Evolutionary conservation across 2,329 filamentous ascomycete genomes (phyloP), one percentile per base, ranked within the genome.

Genomic region (Cladosporium sp.): DNA sequence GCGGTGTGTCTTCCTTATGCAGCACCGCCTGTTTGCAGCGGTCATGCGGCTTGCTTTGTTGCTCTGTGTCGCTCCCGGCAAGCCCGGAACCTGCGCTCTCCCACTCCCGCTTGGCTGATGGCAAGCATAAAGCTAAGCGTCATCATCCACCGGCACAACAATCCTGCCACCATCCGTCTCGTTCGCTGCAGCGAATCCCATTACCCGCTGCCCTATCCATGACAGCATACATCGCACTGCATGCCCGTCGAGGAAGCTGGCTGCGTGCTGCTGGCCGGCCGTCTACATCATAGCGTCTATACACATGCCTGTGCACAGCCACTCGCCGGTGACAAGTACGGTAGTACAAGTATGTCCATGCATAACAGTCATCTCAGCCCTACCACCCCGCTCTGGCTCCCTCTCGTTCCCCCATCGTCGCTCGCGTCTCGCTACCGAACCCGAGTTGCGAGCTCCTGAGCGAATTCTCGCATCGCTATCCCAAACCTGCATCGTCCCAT

Each of bases 351-450:
- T n/a, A 19, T 13, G 13, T 45, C 42, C 12, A 44, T 24, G 13
- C 39, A 15, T 42, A 44, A 44, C 40, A 44, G 17, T 5, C 37
- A 5, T 22, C 37, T 48, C 45, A 48, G 45, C 45, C 45, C 28
- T 48, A 48, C n/a, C 28, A 48, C 45, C 45, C 45, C 45, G 45
- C 45, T 35, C 25, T 34, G 8, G 8, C 15, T n/a, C n/a, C 12
- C 36, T 3, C 15, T 39, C 17, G 12, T 37, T 13, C 12, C n/a
- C 35, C 13, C 35, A 3, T 39, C 17, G 22, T 48, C 45, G 45
- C 34, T 50, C 47, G 32, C 47, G 32, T 19, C 20, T 50, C 47
- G 47, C 47, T 50, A 50, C 47, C 47, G 47, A 37, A 24, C 22
- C 17, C 47, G 47, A 50, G 19, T 17, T 36, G 47, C 47, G 34